Base-by-base conservation (phyloP, 495 filamentous ascomycete genomes). In the Penicillium atrosanguineum region DNA sequence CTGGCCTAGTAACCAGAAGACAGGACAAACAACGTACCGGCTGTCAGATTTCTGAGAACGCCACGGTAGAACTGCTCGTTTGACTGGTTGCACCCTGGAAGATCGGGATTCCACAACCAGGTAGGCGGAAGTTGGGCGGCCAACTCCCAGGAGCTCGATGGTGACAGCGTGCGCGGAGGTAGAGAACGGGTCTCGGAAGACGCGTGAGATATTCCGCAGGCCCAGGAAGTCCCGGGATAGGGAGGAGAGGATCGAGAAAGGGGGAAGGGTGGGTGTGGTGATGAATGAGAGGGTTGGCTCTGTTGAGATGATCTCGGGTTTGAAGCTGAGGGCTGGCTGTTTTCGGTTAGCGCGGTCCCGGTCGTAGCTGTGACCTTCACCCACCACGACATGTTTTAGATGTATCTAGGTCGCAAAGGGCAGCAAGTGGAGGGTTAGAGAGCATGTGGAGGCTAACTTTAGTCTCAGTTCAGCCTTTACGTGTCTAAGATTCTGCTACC, bases 41-140 rank as follows among this genome's bases (percentile, higher is more conserved):
- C 65, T 68, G 75, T 81, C 73, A 80, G 69, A 67, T 66, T 61
- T 68, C 68, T 64, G 63, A 61, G 62, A 67, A 75, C 73, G 78
- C 76, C 79, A 80, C 77, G 65, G 65, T 70, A 63, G 63, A 61
- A 74, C 68, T 68, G 67, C 41, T 64, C 62, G 60, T 55, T 75
- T 55, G 65, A 60, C 69, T 64, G 67, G 63, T 73, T 74, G 73
- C 63, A 76, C 71, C 64, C 60, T 66, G 51, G 51, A 57, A 31
- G 49, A 65, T 53, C 65, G 69, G 70, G 64, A 65, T 66, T 66
- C 57, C 59, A 67, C 60, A 61, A 70, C 63, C 64, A 69, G 64
- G 59, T 57, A 55, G 62, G 46, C 46, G 51, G 61, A 54, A 56
- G 64, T 62, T 59, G 54, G 60, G 49, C 49, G 62, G 50, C 49